These are phyloP conservation scores for Cryoendolithus antarcticus DNA, from an alignment of 2,329 filamentous ascomycete genomes.

Conservation along the genomic window DNA sequence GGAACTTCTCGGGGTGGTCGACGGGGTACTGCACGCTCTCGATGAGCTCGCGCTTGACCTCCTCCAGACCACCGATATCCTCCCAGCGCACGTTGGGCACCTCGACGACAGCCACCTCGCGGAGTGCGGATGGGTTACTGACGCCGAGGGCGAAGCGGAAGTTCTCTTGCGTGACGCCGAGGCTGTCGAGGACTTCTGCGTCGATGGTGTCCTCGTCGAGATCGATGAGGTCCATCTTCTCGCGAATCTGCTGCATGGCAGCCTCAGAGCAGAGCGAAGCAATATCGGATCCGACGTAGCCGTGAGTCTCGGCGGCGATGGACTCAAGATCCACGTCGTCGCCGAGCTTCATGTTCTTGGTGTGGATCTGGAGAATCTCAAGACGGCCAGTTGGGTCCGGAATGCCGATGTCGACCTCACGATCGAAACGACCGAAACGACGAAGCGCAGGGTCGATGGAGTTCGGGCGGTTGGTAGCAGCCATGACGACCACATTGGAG, in stretches of 20 bases:
- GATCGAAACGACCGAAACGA: slow-evolving; percentile 97
- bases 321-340: slow-evolving; percentile 95
- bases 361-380: slow-evolving; percentile 98
- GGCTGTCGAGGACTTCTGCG: slow-evolving; percentile 92
- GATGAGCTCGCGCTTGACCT: slow-evolving; percentile 98
- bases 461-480: slow-evolving; percentile 96
- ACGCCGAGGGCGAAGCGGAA: slow-evolving; percentile 97
- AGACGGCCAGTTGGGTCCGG: slow-evolving; percentile 96
- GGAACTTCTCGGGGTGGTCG: slow-evolving; percentile 98
- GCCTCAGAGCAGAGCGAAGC: slow-evolving; percentile 97
- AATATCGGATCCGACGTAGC: slow-evolving; percentile 97
- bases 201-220: slow-evolving; percentile 98
- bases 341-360: slow-evolving; percentile 99
- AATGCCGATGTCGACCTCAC: slow-evolving; percentile 96
- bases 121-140: slow-evolving; percentile 95
- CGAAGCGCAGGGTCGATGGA: slow-evolving; percentile 95
- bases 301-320: slow-evolving; percentile 94
- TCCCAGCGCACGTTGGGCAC: slow-evolving; percentile 99
- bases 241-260: slow-evolving; percentile 99
- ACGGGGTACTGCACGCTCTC: slow-evolving; percentile 98
- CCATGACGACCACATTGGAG: slow-evolving; percentile 98
- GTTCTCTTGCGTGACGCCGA: slow-evolving; percentile 99
- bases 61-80: slow-evolving; percentile 95
- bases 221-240: slow-evolving; percentile 99
- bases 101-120: slow-evolving; percentile 97